Percentiles rank a stretch among this genome's conserved stretches.
These are phyloP conservation scores for Astrephomene gubernaculifera DNA, from an alignment of 139 green algal genomes.

Conservation along the genomic window DNA sequence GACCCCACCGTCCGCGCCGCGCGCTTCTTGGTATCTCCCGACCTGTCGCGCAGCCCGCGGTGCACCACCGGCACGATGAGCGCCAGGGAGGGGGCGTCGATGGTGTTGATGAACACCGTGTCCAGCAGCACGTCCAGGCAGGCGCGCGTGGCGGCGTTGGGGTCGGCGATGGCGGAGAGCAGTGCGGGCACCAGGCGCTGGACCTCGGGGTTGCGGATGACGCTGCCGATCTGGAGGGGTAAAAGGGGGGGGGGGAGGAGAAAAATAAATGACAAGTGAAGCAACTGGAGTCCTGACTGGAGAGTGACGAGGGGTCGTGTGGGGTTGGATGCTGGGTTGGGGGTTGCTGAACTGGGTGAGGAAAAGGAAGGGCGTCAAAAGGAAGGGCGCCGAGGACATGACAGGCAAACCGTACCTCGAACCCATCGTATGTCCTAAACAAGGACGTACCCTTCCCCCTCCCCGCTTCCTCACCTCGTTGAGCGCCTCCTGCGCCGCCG, in stretches of 20 bases:
- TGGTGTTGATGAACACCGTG: constrained; percentile 96
- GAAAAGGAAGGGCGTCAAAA: too few relatives aligned
- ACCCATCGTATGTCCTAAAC: too few relatives aligned
- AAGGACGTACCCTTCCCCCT: too few relatives aligned
- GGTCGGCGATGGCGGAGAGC: constrained; percentile 90
- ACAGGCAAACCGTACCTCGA: too few relatives aligned
- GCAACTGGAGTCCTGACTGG: too few relatives aligned
- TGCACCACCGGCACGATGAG: constrained; percentile 96
- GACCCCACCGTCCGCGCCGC: constrained; percentile 95
- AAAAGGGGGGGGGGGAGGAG: not conserved
- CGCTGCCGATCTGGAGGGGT: constrained; percentile 80
- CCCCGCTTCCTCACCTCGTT: constrained; percentile 71
- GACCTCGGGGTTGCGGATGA: constrained; percentile 97
- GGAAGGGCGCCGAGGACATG: too few relatives aligned
- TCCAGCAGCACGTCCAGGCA: constrained; percentile 85
- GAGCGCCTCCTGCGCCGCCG: constrained; percentile 83
- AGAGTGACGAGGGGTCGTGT: too few relatives aligned
- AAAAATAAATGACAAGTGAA: too few relatives aligned
- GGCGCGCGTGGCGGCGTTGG: constrained; percentile 73
- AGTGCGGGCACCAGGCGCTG: constrained; percentile 83
- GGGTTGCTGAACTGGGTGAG: too few relatives aligned
- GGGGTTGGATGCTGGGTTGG: too few relatives aligned
- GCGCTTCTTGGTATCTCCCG: constrained; percentile 93
- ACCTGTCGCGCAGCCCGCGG: constrained; percentile 89
- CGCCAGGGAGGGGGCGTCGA: constrained; percentile 92